A percentile compares a stretch with the other conserved stretches of the same genome.
Evolutionary conservation across 2,329 filamentous ascomycete genomes (phyloP).

Genomic region (Shiraia sp.): DNA sequence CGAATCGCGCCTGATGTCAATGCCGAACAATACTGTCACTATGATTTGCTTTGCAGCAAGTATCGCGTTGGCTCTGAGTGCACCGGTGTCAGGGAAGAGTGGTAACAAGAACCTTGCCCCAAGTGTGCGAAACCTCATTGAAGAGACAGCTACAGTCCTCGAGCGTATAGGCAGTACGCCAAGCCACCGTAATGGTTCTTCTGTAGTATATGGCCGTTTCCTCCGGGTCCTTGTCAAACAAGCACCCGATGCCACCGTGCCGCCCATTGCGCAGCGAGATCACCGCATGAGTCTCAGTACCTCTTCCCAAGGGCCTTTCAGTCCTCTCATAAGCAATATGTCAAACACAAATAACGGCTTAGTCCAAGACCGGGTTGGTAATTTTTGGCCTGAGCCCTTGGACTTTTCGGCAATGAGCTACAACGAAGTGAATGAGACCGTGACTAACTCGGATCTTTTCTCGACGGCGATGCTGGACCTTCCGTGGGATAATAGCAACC

Average conservation of each 20-base stretch:
- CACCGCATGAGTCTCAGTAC: too few relatives aligned
- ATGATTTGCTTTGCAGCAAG: constrained; percentile 72
- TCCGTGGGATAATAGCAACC: constrained; percentile 58
- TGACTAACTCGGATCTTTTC: constrained; percentile 66
- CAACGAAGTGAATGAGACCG: constrained; percentile 67
- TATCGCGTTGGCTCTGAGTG: constrained; percentile 55
- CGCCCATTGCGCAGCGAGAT: background rate
- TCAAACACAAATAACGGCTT: constrained; percentile 7
- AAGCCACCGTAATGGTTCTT: constrained; percentile 68
- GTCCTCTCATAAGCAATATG: background rate
- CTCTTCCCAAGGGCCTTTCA: constrained; percentile 4
- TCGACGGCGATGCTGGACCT: constrained; percentile 60
- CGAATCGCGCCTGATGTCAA: constrained; percentile 69
- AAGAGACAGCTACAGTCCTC: constrained; percentile 69
- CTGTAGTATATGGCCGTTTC: constrained; percentile 62
- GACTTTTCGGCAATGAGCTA: constrained; percentile 72
- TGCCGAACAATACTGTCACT: constrained; percentile 78
- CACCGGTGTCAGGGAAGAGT: constrained; percentile 25
- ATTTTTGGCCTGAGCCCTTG: constrained; percentile 41
- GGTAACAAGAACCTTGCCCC: constrained; percentile 35
- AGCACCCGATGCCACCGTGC: constrained; percentile 22
- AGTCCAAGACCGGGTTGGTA: constrained; percentile 17
- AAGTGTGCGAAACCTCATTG: constrained; percentile 50
- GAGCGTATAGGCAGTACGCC: constrained; percentile 70
- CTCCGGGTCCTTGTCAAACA: constrained; percentile 50